These are phyloP conservation scores for Nakazawaea anatomiae DNA, from an alignment of 805 yeast species.

Conservation along the genomic window DNA sequence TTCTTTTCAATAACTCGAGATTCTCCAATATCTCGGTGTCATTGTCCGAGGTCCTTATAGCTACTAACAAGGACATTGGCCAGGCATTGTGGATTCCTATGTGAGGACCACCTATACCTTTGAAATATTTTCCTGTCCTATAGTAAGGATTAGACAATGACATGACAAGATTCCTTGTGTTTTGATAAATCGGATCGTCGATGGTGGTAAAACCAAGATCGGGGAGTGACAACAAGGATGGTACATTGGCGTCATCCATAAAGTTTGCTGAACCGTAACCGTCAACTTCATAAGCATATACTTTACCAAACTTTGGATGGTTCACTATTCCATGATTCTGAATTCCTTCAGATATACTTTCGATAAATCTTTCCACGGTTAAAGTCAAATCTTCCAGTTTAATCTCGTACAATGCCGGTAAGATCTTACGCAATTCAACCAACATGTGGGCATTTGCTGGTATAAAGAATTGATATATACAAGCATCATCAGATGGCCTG, in stretches of 20 bases:
- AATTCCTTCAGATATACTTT: constrained; percentile 47
- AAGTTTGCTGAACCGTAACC: constrained; percentile 69
- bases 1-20: constrained; percentile 44
- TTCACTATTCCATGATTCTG: constrained; percentile 57
- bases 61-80: constrained; percentile 83
- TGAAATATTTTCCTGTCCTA: constrained; percentile 53
- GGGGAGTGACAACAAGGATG: constrained; percentile 75
- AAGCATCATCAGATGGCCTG: constrained; percentile 85
- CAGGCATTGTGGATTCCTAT: constrained; percentile 77
- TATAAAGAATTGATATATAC: constrained; percentile 70
- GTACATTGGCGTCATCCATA: constrained; percentile 92
- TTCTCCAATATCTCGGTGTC: constrained; percentile 58
- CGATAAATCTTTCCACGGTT: constrained; percentile 30
- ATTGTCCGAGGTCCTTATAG: constrained; percentile 68
- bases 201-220: constrained; percentile 59
- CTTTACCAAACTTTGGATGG: constrained; percentile 67
- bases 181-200: constrained; percentile 59
- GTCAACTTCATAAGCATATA: constrained; percentile 85
- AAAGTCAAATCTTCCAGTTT: constrained; percentile 15
- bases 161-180: constrained; percentile 73
- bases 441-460: constrained; percentile 81
- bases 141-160: constrained; percentile 69
- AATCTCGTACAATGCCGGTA: constrained; percentile 20
- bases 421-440: constrained; percentile 47
- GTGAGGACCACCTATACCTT: constrained; percentile 91